Conservation (phyloP, 192 early-diverging fungal genomes). For the Cetraspora pellucida region DNA sequence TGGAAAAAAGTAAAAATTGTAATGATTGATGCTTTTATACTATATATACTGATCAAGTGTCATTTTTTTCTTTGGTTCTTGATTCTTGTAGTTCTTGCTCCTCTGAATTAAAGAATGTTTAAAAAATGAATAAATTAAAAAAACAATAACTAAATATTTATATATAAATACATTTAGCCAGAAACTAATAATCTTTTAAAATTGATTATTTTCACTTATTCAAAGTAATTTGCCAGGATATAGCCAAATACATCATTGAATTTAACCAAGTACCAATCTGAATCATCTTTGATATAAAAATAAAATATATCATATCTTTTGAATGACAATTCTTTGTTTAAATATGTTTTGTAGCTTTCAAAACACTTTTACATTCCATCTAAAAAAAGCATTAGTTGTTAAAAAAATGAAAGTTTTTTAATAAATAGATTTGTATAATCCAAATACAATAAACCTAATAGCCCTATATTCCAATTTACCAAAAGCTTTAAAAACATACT, state of each 20-base stretch:
- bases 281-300: constrained; percentile 82
- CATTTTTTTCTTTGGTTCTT: too few relatives aligned
- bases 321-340: constrained; percentile 84
- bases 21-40: too few relatives aligned
- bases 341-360: constrained; percentile 71
- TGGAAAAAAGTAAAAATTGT: too few relatives aligned
- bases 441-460: background rate
- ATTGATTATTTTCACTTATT: constrained; percentile 38
- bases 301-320: constrained; percentile 71
- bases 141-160: too few relatives aligned
- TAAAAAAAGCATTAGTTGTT: constrained; percentile 32
- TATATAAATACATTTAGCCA: too few relatives aligned
- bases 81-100: too few relatives aligned
- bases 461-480: background rate
- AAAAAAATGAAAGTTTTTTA: background rate
- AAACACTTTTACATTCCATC: constrained; percentile 47
- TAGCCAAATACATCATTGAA: constrained; percentile 75
- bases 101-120: too few relatives aligned
- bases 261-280: constrained; percentile 91
- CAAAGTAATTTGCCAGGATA: constrained; percentile 87
- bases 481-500: background rate
- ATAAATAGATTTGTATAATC: background rate
- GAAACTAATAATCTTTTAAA: too few relatives aligned
- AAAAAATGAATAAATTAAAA: too few relatives aligned
- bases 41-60: too few relatives aligned